These are phyloP conservation scores for Aureobasidium namibiae DNA, from an alignment of 2,329 filamentous ascomycete genomes.

Conservation along the genomic window DNA sequence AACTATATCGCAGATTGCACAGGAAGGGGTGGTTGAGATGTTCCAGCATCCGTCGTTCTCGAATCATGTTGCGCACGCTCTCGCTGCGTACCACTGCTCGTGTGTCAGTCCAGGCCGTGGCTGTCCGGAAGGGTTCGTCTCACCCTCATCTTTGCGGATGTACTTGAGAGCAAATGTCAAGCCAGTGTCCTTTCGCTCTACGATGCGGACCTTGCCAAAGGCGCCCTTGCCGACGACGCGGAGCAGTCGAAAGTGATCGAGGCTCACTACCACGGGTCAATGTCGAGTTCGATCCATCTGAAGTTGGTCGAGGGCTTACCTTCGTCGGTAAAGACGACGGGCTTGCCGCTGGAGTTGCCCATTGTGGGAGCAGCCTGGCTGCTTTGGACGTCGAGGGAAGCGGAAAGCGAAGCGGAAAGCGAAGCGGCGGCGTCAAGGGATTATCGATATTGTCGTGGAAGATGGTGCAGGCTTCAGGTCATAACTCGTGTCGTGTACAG, in stretches of 20 bases:
- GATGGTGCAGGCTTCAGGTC: neutral
- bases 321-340: slow-evolving; percentile 86
- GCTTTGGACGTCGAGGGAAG: neutral
- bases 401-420: neutral
- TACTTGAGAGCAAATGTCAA: slow-evolving; percentile 96
- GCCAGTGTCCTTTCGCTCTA: slow-evolving; percentile 91
- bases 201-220: slow-evolving; percentile 97
- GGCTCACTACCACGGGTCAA: slow-evolving; percentile 57
- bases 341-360: slow-evolving; percentile 94
- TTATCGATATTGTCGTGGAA: neutral
- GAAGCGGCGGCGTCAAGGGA: neutral
- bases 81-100: slow-evolving; percentile 83
- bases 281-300: neutral
- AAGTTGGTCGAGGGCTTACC: slow-evolving; percentile 46
- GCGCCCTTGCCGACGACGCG: slow-evolving; percentile 95
- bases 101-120: slow-evolving; percentile 13
- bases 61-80: slow-evolving; percentile 95
- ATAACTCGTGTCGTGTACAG: slow-evolving; percentile 5
- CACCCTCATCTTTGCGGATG: slow-evolving; percentile 96
- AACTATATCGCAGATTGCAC: slow-evolving; percentile 96
- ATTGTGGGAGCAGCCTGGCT: slow-evolving; percentile 39
- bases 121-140: slow-evolving; percentile 20
- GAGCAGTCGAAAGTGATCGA: slow-evolving; percentile 93
- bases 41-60: slow-evolving; percentile 95
- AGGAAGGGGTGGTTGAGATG: slow-evolving; percentile 97